phyloP scores from a whole-genome alignment of 83 land plant species.

The Diphasiastrum complanatum region DNA sequence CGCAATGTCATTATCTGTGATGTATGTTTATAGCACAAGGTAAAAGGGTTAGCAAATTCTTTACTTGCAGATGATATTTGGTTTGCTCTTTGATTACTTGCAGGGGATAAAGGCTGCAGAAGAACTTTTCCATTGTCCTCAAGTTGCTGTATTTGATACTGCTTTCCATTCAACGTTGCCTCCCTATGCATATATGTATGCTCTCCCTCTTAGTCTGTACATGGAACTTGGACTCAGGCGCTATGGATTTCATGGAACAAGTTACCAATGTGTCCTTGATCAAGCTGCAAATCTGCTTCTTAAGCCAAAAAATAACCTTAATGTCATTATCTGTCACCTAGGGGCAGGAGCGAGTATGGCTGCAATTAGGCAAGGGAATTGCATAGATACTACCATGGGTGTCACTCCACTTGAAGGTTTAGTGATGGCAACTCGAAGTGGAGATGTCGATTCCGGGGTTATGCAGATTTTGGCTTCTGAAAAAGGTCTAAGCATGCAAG shows the following conservation, averaged over 20 bases:
- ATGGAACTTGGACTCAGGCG: slow-evolving; percentile 34
- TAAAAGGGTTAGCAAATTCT: too few relatives aligned
- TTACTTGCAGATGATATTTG: not conserved
- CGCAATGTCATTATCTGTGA: too few relatives aligned
- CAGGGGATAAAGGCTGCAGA: slow-evolving; percentile 45
- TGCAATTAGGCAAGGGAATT: slow-evolving; percentile 34
- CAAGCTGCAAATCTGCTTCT: slow-evolving; percentile 23
- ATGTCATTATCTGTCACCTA: slow-evolving; percentile 38
- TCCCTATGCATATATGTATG: slow-evolving; percentile 40
- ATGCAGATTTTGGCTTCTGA: slow-evolving; percentile 30
- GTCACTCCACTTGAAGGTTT: slow-evolving; percentile 44
- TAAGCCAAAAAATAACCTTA: slow-evolving; percentile 28
- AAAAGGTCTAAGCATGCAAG: slow-evolving; percentile 18
- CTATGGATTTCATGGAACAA: slow-evolving; percentile 48
- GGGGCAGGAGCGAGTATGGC: slow-evolving; percentile 51
- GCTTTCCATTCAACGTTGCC: slow-evolving; percentile 42
- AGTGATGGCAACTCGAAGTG: slow-evolving; percentile 40
- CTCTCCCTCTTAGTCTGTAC: slow-evolving; percentile 29
- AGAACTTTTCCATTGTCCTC: slow-evolving; percentile 41
- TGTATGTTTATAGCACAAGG: too few relatives aligned
- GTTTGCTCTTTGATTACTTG: too few relatives aligned
- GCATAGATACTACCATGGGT: slow-evolving; percentile 44
- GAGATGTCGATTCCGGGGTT: slow-evolving; percentile 40
- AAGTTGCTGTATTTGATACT: slow-evolving; percentile 49
- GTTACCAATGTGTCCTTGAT: slow-evolving; percentile 32